These are phyloP conservation scores for Schizonepeta tenuifolia DNA, from an alignment of 257 asterid species.

Conservation along the genomic window DNA sequence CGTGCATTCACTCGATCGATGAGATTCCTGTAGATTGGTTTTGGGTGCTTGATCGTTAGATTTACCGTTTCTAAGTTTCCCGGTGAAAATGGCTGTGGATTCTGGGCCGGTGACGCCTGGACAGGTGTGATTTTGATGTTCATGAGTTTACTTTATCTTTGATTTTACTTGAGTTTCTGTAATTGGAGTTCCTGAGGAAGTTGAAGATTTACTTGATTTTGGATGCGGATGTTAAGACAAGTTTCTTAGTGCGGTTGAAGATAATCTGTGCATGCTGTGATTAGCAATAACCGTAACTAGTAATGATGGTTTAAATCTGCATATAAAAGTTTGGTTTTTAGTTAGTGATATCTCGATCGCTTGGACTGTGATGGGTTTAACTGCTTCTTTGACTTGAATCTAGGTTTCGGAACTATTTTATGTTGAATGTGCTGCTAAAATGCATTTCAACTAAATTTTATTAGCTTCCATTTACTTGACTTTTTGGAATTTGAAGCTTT, in stretches of 20 bases:
- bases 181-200: conserved; percentile 12
- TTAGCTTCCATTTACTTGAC: not conserved
- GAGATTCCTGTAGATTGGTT: conserved; percentile 37
- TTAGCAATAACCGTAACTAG: not conserved
- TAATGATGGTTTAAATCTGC: not conserved
- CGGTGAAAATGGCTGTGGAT: conserved; percentile 57
- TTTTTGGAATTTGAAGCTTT: not conserved
- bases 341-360: not conserved
- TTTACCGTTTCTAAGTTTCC: conserved; percentile 21
- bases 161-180: conserved; percentile 5
- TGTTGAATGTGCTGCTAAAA: not conserved
- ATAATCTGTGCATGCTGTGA: conserved; percentile 24
- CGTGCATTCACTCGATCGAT: conserved; percentile 34
- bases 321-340: not conserved
- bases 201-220: conserved; percentile 18
- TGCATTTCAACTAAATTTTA: conserved; percentile 6
- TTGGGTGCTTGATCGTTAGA: conserved; percentile 34
- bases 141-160: not conserved
- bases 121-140: conserved; percentile 49
- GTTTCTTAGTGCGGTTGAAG: not conserved
- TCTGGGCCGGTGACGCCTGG: conserved; percentile 70
- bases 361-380: conserved; percentile 8
- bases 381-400: conserved; percentile 17
- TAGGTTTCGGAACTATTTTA: not conserved
- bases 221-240: not conserved